These are phyloP conservation scores for Chaetomium fimeti DNA, from an alignment of 495 filamentous ascomycete genomes.

Conservation along the genomic window DNA sequence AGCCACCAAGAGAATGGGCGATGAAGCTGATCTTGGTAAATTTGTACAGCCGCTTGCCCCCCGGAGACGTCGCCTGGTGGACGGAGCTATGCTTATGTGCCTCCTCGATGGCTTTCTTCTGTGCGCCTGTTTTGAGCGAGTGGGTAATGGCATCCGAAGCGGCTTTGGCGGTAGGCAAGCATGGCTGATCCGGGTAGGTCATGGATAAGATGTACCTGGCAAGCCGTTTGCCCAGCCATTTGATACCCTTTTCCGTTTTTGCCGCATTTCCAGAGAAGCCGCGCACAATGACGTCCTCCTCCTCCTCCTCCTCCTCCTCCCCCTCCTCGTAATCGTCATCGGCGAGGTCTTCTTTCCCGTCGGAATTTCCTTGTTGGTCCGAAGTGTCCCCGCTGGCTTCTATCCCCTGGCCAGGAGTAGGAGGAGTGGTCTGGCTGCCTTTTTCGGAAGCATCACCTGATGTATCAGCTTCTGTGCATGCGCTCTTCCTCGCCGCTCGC, in stretches of 20 bases:
- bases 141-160: slow-evolving; percentile 42
- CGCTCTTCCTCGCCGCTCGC: slow-evolving; percentile 31
- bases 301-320: slow-evolving; percentile 72
- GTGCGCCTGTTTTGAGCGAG: slow-evolving; percentile 32
- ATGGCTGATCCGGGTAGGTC: slow-evolving; percentile 90
- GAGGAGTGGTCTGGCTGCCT: not conserved
- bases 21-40: slow-evolving; percentile 96
- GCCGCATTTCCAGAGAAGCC: slow-evolving; percentile 88
- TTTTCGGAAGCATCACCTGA: slow-evolving; percentile 5
- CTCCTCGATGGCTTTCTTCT: slow-evolving; percentile 34
- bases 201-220: slow-evolving; percentile 86
- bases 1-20: slow-evolving; percentile 86
- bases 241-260: slow-evolving; percentile 89
- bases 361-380: slow-evolving; percentile 18
- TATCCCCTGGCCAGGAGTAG: not conserved
- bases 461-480: slow-evolving; percentile 56
- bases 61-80: slow-evolving; percentile 34
- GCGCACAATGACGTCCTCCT: slow-evolving; percentile 90
- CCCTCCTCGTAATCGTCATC: slow-evolving; percentile 59
- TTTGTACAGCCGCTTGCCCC: slow-evolving; percentile 65
- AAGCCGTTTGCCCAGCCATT: slow-evolving; percentile 91
- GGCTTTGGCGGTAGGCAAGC: slow-evolving; percentile 64
- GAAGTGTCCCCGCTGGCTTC: not conserved
- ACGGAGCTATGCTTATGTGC: slow-evolving; percentile 58
- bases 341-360: slow-evolving; percentile 22